Evolutionary conservation across 805 yeast species (phyloP).

Genomic region (Ogataea paradorogensis): DNA sequence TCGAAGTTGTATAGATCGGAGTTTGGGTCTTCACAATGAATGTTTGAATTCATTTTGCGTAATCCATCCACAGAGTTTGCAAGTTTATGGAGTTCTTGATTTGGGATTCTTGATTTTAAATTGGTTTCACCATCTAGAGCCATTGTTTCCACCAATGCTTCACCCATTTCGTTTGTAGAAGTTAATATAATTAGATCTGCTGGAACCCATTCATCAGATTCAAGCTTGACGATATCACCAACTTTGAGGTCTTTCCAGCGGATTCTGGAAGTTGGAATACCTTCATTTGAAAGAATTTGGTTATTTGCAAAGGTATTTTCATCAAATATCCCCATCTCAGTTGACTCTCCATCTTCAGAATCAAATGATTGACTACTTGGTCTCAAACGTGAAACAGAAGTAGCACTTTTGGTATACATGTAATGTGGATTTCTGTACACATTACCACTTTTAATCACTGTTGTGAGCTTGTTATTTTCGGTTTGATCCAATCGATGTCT

Average conservation of each 20-base stretch:
- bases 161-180: slow-evolving; percentile 61
- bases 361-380: slow-evolving; percentile 26
- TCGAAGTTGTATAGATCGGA: slow-evolving; percentile 87
- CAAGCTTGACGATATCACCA: slow-evolving; percentile 77
- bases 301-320: slow-evolving; percentile 27
- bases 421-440: slow-evolving; percentile 12
- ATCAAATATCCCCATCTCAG: slow-evolving; percentile 11
- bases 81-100: slow-evolving; percentile 53
- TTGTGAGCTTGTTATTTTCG: slow-evolving; percentile 64
- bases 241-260: slow-evolving; percentile 79
- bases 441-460: slow-evolving; percentile 34
- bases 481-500: slow-evolving; percentile 81
- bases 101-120: slow-evolving; percentile 71
- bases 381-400: slow-evolving; percentile 29
- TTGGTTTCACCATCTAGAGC: slow-evolving; percentile 98
- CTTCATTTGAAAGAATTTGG: slow-evolving; percentile 15
- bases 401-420: slow-evolving; percentile 25
- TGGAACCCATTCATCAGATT: slow-evolving; percentile 89
- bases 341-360: slow-evolving; percentile 14
- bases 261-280: slow-evolving; percentile 22
- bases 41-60: slow-evolving; percentile 46
- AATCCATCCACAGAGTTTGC: slow-evolving; percentile 51
- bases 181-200: slow-evolving; percentile 81
- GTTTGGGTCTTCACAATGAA: slow-evolving; percentile 88
- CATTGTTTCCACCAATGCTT: slow-evolving; percentile 87